A percentile compares a stretch with the other conserved stretches of the same genome.
Conservation (phyloP, 169 alveolate species). For the Plasmodium gaboni region DNA sequence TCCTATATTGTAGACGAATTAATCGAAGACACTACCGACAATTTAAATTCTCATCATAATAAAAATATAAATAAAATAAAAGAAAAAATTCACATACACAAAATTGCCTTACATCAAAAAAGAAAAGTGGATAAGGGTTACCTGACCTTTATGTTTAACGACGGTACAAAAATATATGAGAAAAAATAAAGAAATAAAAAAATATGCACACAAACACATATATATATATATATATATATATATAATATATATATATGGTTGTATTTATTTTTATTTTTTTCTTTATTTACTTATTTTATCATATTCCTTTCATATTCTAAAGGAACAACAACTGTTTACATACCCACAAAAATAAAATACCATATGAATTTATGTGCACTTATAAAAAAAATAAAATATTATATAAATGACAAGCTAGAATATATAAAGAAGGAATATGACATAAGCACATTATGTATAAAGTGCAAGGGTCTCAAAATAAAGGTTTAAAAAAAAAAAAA, state of each 20-base stretch:
- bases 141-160: slow-evolving; percentile 9
- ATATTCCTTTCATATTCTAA: neutral
- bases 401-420: slow-evolving; percentile 1
- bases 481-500: neutral
- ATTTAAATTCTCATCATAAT: neutral
- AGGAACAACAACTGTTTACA: slow-evolving; percentile 3
- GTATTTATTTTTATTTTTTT: neutral
- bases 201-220: neutral
- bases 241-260: neutral
- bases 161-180: slow-evolving; percentile 1
- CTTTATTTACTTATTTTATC: neutral
- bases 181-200: neutral
- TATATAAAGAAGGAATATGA: slow-evolving; percentile 17
- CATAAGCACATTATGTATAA: slow-evolving; percentile 14
- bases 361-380: slow-evolving; percentile 25
- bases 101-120: slow-evolving; percentile 12
- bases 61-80: slow-evolving; percentile 4
- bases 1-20: slow-evolving; percentile 33
- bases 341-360: slow-evolving; percentile 17
- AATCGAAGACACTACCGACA: slow-evolving; percentile 6
- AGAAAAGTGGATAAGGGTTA: slow-evolving; percentile 37
- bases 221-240: slow-evolving; percentile 42
- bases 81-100: slow-evolving; percentile 3
- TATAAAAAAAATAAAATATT: slow-evolving; percentile 18
- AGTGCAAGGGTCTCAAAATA: slow-evolving; percentile 7